Percentiles rank a stretch among this genome's conserved stretches.
These are phyloP conservation scores for Insectozyma bohioensis DNA, from an alignment of 1,139 yeast species.

Conservation along the genomic window DNA sequence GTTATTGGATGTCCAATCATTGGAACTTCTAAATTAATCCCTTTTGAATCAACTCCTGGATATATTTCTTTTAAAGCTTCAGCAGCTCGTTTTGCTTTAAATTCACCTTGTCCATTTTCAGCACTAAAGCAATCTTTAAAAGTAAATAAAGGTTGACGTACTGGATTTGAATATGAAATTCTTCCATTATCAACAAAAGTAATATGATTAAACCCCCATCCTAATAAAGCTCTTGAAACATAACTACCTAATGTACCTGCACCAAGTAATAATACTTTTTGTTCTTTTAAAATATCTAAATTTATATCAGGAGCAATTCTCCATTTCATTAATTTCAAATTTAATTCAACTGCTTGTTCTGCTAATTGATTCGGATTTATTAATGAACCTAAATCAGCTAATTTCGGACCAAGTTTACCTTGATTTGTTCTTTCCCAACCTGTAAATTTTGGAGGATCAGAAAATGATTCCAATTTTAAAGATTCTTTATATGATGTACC, in stretches of 20 bases:
- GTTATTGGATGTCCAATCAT: constrained; percentile 92
- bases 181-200: constrained; percentile 89
- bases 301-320: constrained; percentile 82
- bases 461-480: constrained; percentile 14
- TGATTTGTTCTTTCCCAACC: constrained; percentile 90
- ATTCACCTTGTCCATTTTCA: constrained; percentile 57
- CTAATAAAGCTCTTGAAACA: constrained; percentile 79
- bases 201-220: constrained; percentile 88
- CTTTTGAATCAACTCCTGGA: constrained; percentile 70
- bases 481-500: constrained; percentile 28
- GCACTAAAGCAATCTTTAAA: constrained; percentile 68
- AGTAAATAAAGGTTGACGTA: constrained; percentile 81
- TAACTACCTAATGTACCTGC: constrained; percentile 96
- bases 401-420: constrained; percentile 76
- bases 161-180: constrained; percentile 92
- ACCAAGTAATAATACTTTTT: constrained; percentile 78
- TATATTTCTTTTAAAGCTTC: constrained; percentile 65
- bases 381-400: constrained; percentile 77
- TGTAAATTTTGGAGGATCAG: constrained; percentile 39
- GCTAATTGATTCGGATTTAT: constrained; percentile 81
- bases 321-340: constrained; percentile 95
- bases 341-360: constrained; percentile 87
- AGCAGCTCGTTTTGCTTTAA: constrained; percentile 80
- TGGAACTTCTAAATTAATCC: constrained; percentile 72
- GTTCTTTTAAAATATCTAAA: constrained; percentile 57